Base-by-base conservation (phyloP, 345 rosid genomes). In the Anastatica hierochuntica region DNA sequence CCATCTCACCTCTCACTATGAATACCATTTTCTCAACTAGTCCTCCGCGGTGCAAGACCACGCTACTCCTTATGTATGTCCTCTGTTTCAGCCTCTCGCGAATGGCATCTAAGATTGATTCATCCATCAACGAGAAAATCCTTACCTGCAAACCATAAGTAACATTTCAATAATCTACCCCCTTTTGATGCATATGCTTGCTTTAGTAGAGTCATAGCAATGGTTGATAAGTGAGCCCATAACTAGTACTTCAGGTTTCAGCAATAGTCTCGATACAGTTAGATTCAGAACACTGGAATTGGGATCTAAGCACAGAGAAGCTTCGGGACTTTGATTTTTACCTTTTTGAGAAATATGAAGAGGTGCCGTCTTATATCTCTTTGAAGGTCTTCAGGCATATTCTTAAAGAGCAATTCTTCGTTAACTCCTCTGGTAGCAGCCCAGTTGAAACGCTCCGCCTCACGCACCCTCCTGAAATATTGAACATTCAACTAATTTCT, bases 401-500 rank as follows among this genome's bases (percentile, higher is more conserved):
- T 79, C 58, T 77, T 77, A 43, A 90, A 54, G 6, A 86, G 85
- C 69, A 59, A 42, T 31, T 72, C 89, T 66, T 84, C 97, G 41
- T 84, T 80, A 42, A 84, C 85, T 16, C 97, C 98, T 79, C 95
- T 80, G 3, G 94, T 86, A 16, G 92, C 87, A 54, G 94, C 85
- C 96, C 96, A 90, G 63, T 69, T 68, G 41, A 79, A 86, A 41
- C 87, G 69, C 74, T 90, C 98, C 61, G 98, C 90, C 64, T 76
- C 78, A 51, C 72, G 63, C 24, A 90, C 95, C 74, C 70, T 81
- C 82, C 96, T 90, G 58, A 26, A 29, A 50, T 8, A 49, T 51
- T 19, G 35, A 36, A 26, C 30, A 44, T 43, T 20, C 48, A 51
- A 13, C 43, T 50, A 50, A 14, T 49, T 12, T 54, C 10, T 19